phyloP scores from a whole-genome alignment of 2,329 filamentous ascomycete genomes.

The Phyllosticta citribraziliensis region DNA sequence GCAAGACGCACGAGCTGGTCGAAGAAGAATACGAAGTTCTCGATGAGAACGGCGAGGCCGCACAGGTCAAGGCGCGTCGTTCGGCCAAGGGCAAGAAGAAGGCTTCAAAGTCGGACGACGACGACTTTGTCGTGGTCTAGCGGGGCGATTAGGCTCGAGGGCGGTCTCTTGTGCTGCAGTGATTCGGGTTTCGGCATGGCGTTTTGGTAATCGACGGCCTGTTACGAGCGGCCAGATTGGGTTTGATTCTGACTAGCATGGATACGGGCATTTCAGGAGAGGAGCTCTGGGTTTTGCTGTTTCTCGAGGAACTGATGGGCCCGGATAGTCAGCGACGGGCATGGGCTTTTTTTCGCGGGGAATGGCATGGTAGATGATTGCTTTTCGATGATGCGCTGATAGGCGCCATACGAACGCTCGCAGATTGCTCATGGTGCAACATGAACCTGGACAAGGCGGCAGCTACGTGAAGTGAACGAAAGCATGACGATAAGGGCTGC shows the following conservation, averaged over 20 bases:
- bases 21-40: slow-evolving; percentile 50
- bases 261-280: slow-evolving; percentile 11
- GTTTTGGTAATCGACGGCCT: neutral
- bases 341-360: no score
- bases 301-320: slow-evolving; percentile 12
- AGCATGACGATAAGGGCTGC: neutral
- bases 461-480: neutral
- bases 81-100: slow-evolving; percentile 24
- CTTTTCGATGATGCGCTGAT: neutral
- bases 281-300: slow-evolving; percentile 10
- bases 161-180: slow-evolving; percentile 1
- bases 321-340: neutral
- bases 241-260: neutral
- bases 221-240: neutral
- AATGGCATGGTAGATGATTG: neutral
- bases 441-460: neutral
- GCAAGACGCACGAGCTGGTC: slow-evolving; percentile 51
- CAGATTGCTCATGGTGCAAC: neutral
- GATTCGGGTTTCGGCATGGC: slow-evolving; percentile 3
- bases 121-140: slow-evolving; percentile 34
- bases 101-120: slow-evolving; percentile 19
- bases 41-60: slow-evolving; percentile 32
- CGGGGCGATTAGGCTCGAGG: slow-evolving; percentile 4
- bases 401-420: neutral
- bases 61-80: slow-evolving; percentile 19